Conservation (phyloP, 768 basidiomycete genomes). For the Lactarius quietus region DNA sequence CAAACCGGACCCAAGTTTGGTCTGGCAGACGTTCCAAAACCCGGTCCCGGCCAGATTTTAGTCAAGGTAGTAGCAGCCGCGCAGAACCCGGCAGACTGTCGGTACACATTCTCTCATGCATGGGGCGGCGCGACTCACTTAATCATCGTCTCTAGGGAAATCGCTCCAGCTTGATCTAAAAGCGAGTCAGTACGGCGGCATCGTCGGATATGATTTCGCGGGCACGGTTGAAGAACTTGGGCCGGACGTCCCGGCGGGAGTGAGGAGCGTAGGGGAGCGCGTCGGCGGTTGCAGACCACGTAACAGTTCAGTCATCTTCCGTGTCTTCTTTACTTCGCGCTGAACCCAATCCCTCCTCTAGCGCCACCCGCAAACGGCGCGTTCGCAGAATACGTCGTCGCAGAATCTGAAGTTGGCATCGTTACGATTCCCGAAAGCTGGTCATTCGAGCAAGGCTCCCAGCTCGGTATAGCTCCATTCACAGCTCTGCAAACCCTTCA, state of each 20-base stretch:
- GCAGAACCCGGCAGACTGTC: constrained; percentile 21
- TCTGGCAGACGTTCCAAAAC: constrained; percentile 11
- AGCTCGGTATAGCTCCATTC: constrained; percentile 19
- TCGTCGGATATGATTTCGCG: constrained; percentile 23
- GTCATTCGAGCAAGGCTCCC: constrained; percentile 24
- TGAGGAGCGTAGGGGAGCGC: constrained; percentile 23
- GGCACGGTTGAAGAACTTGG: constrained; percentile 24
- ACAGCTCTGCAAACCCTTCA: constrained; percentile 24
- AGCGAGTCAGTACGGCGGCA: constrained; percentile 4
- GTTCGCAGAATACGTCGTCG: constrained; percentile 19
- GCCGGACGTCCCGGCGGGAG: constrained; percentile 16
- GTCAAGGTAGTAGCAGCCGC: constrained; percentile 14
- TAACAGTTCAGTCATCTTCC: background rate
- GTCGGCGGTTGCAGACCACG: constrained; percentile 14
- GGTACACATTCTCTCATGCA: background rate
- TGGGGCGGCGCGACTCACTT: background rate
- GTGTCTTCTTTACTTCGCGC: background rate
- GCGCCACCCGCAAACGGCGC: constrained; percentile 18
- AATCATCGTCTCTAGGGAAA: background rate
- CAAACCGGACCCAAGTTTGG: constrained; percentile 5
- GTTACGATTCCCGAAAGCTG: constrained; percentile 18
- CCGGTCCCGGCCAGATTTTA: constrained; percentile 13
- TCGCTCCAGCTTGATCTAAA: background rate
- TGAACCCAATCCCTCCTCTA: background rate
- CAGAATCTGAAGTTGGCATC: constrained; percentile 8